Conservation (phyloP, 805 yeast species). For the Yamadazyma ubonensis region DNA sequence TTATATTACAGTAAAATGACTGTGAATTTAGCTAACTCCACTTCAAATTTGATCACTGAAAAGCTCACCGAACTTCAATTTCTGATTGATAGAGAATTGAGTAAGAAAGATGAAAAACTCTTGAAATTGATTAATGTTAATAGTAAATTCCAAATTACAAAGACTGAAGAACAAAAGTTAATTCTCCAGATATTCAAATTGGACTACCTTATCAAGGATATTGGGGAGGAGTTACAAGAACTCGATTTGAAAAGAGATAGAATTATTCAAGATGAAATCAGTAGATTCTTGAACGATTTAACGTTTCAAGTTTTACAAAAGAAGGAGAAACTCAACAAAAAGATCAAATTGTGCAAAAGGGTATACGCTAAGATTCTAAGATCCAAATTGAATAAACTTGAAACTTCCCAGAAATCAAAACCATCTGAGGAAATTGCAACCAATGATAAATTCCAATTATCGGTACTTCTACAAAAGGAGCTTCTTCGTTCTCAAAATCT, state of each 20-base stretch:
- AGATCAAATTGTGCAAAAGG: slow-evolving; percentile 11
- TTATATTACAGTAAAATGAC: slow-evolving; percentile 36
- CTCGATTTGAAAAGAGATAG: slow-evolving; percentile 29
- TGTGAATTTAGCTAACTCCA: slow-evolving; percentile 30
- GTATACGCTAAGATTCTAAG: slow-evolving; percentile 7
- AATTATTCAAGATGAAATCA: slow-evolving; percentile 42
- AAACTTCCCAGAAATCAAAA: neutral
- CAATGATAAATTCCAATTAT: slow-evolving; percentile 16
- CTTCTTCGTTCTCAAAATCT: slow-evolving; percentile 17
- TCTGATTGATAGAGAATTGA: slow-evolving; percentile 37
- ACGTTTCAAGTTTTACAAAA: slow-evolving; percentile 34
- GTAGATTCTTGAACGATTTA: slow-evolving; percentile 38
- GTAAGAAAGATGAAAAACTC: slow-evolving; percentile 35
- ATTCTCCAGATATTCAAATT: slow-evolving; percentile 31
- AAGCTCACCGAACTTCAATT: slow-evolving; percentile 39
- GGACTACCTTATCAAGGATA: slow-evolving; percentile 33
- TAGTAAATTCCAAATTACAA: slow-evolving; percentile 21
- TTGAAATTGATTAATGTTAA: slow-evolving; percentile 24
- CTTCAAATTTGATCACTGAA: slow-evolving; percentile 37
- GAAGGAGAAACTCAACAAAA: slow-evolving; percentile 27
- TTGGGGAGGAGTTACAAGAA: slow-evolving; percentile 15
- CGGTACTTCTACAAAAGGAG: slow-evolving; percentile 28
- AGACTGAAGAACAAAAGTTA: slow-evolving; percentile 28
- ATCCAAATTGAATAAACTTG: neutral
- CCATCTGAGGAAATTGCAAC: slow-evolving; percentile 4